Evolutionary conservation across 1,284 basidiomycete genomes (phyloP), one percentile per base, ranked within the genome.

Genomic region (Athelia psychrophila): DNA sequence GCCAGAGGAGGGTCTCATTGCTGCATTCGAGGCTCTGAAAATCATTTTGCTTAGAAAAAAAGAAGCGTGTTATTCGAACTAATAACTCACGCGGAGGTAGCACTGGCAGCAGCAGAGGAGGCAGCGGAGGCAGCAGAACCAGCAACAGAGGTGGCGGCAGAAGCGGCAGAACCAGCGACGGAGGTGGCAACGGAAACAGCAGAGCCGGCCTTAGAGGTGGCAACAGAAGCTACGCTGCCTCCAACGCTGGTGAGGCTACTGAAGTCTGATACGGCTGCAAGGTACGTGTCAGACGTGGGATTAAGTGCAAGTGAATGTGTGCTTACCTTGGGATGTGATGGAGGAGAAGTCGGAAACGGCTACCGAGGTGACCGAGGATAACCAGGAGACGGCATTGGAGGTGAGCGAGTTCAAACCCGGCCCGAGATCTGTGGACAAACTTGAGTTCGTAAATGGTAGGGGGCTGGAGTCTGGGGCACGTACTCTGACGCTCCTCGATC

Each of bases 161-260:
- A 49, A 13, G 19, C 51, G 19, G 52, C 55, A 23, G 62, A 46
- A 9, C 55, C 69, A 25, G 57, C 64, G 18, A 64, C 65, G 32
- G 64, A 62, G 6, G 66, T 67, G 3, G 68, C 70, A 20, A 74
- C 69, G 8, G 77, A 86, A 54, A 79, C 65, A 2, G 72, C 83
- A 38, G 75, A 48, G 10, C 81, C 84, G 22, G 77, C 84, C 32
- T 52, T 58, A 20, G 82, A 80, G 16, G 79, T 83, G 4, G 83
- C 73, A 9, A 69, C 69, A 38, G 75, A 67, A 45, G 74, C 69
- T 24, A 46, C 44, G 24, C 44, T 46, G 16, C 23, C 49, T 1
- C 49, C 53, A 15, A 16, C 53, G 4, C 55, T 56, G 20, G 63
- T 61, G 2, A 49, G 54, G 1, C 49, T 23, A 18, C 52, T 54